phyloP scores from a whole-genome alignment of 169 alveolate genomes.

The Plasmodium vivax region DNA sequence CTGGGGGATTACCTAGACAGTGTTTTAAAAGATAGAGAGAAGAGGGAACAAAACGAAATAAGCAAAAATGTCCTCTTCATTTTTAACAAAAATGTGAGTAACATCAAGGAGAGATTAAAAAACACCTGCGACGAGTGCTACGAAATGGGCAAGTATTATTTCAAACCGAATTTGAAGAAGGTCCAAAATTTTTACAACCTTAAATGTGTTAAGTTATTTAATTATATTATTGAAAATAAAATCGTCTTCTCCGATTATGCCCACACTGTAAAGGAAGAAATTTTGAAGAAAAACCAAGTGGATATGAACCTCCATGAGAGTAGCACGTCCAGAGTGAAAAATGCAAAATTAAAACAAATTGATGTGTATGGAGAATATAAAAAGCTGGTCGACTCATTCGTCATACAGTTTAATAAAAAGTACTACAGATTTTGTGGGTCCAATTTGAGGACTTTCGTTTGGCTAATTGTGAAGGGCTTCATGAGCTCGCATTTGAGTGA shows the following conservation, averaged over 20 bases:
- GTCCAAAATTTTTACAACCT: slow-evolving; percentile 57
- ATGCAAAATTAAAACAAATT: slow-evolving; percentile 3
- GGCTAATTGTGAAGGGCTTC: slow-evolving; percentile 71
- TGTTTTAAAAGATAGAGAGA: slow-evolving; percentile 7
- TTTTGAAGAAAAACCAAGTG: slow-evolving; percentile 32
- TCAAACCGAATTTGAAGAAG: slow-evolving; percentile 44
- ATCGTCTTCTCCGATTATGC: slow-evolving; percentile 57
- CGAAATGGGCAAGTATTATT: slow-evolving; percentile 22
- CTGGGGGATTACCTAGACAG: slow-evolving; percentile 40
- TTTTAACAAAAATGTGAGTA: slow-evolving; percentile 48
- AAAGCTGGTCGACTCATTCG: slow-evolving; percentile 21
- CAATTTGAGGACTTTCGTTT: slow-evolving; percentile 48
- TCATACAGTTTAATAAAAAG: slow-evolving; percentile 47
- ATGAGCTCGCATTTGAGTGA: slow-evolving; percentile 29
- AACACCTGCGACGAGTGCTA: slow-evolving; percentile 34
- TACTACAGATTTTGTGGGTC: slow-evolving; percentile 32
- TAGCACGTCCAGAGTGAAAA: not conserved
- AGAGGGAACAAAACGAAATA: not conserved
- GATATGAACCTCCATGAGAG: not conserved
- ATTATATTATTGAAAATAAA: slow-evolving; percentile 52
- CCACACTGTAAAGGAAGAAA: slow-evolving; percentile 23
- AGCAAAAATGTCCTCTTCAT: slow-evolving; percentile 25
- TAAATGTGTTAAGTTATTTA: slow-evolving; percentile 55
- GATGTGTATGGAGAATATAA: slow-evolving; percentile 45
- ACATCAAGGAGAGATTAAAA: slow-evolving; percentile 50